These are phyloP conservation scores for Linnemannia zychae DNA, from an alignment of 192 early-diverging fungal genomes.

Conservation along the genomic window DNA sequence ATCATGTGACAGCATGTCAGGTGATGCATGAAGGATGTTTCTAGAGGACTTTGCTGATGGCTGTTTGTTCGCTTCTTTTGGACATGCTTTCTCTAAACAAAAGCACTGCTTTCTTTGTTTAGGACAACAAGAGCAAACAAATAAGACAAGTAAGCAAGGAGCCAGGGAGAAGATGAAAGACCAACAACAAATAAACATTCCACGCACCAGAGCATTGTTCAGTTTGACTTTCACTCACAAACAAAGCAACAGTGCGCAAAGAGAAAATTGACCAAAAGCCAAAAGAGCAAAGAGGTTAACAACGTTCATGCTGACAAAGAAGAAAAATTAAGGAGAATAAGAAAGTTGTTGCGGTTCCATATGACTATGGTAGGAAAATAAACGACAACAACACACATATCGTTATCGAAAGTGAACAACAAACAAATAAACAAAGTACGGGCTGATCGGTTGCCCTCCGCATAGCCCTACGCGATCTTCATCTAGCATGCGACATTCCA, in stretches of 20 bases:
- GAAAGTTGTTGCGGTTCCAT: too few species aligned
- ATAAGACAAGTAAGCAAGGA: background rate
- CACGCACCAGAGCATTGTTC: background rate
- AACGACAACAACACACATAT: background rate
- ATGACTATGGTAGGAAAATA: background rate
- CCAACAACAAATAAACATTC: background rate
- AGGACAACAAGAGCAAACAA: background rate
- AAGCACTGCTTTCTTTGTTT: background rate
- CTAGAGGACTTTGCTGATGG: background rate
- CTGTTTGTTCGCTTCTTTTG: background rate
- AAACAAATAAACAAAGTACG: background rate
- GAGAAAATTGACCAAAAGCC: background rate
- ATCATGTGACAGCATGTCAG: too few species aligned
- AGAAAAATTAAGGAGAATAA: background rate
- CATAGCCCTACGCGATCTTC: background rate
- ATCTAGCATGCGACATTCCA: background rate
- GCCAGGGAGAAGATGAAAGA: background rate
- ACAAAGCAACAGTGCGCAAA: background rate
- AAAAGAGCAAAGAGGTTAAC: background rate
- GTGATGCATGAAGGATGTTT: background rate
- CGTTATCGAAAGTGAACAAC: background rate
- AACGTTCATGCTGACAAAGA: background rate
- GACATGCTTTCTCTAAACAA: background rate
- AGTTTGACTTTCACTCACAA: background rate
- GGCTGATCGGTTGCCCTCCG: background rate